phyloP scores from a whole-genome alignment of 768 basidiomycete species.

The Pisolithus tinctorius region DNA sequence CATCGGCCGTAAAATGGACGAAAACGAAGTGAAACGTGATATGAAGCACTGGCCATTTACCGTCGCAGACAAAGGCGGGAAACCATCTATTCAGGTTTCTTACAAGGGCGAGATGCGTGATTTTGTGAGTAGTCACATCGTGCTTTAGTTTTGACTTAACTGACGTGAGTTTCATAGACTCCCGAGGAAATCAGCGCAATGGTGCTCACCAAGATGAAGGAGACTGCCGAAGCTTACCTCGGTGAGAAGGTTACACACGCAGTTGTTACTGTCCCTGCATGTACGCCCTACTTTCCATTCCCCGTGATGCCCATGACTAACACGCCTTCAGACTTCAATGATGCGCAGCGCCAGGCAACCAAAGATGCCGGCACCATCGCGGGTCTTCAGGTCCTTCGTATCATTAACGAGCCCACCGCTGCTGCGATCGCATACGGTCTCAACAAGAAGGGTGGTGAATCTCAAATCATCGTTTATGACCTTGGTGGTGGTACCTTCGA shows the following conservation, averaged over 20 bases:
- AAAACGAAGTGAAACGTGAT: neutral
- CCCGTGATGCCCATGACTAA: no score
- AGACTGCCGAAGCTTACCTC: constrained; percentile 60
- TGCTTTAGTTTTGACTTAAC: constrained; percentile 29
- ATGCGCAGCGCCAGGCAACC: constrained; percentile 41
- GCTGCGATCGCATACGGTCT: constrained; percentile 44
- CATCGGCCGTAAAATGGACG: neutral
- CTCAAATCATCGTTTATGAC: constrained; percentile 62
- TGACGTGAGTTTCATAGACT: constrained; percentile 58
- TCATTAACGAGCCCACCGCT: constrained; percentile 46
- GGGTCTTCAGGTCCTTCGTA: constrained; percentile 39
- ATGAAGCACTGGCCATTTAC: neutral
- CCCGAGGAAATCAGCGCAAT: constrained; percentile 37
- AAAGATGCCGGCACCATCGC: constrained; percentile 42
- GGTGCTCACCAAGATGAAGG: neutral
- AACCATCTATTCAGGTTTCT: neutral
- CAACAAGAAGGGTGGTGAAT: constrained; percentile 31
- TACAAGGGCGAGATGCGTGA: neutral
- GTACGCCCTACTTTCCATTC: no score
- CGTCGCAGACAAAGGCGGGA: neutral
- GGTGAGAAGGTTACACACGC: constrained; percentile 52
- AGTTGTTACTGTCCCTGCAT: constrained; percentile 88
- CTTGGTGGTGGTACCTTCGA: constrained; percentile 75
- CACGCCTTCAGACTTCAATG: constrained; percentile 30
- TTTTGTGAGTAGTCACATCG: neutral